A percentile compares a stretch with the other conserved stretches of the same genome.
phyloP scores from a whole-genome alignment of 306 rosid genomes.

The Quercus parvula region DNA sequence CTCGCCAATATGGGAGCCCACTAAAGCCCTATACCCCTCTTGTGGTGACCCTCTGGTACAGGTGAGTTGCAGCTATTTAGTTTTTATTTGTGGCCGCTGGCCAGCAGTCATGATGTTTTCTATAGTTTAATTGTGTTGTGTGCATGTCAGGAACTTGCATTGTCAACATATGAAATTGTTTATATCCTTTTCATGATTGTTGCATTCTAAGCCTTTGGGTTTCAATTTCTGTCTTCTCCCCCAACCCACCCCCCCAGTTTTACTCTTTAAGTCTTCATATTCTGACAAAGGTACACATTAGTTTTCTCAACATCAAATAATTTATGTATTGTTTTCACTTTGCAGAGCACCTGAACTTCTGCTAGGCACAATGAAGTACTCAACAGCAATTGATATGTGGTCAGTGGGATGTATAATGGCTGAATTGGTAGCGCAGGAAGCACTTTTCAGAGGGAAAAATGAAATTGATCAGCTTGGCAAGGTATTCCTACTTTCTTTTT shows the following conservation, averaged over 20 bases:
- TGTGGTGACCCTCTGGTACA: conserved; percentile 94
- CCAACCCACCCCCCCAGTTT: background rate
- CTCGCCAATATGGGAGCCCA: conserved; percentile 90
- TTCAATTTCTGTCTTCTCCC: background rate
- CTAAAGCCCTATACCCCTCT: conserved; percentile 78
- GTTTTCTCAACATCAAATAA: background rate
- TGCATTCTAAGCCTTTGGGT: background rate
- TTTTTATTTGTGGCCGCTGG: background rate
- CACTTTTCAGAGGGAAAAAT: conserved; percentile 78
- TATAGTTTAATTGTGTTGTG: background rate
- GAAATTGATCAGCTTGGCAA: conserved; percentile 87
- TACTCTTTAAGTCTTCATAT: background rate
- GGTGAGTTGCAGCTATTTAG: conserved; percentile 41
- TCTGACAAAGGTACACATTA: background rate
- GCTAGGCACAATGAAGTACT: conserved; percentile 69
- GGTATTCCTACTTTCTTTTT: conserved; percentile 26
- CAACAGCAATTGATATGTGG: conserved; percentile 98
- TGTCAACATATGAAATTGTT: background rate
- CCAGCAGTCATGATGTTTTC: background rate
- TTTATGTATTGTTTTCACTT: background rate
- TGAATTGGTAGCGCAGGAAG: conserved; percentile 65
- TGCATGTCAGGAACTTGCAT: background rate
- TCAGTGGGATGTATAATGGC: conserved; percentile 97
- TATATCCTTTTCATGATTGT: background rate
- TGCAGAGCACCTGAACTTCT: conserved; percentile 92